Evolutionary conservation across 1,139 yeast genomes (phyloP).

Genomic region (Zygosaccharomyces pseudobailii): DNA sequence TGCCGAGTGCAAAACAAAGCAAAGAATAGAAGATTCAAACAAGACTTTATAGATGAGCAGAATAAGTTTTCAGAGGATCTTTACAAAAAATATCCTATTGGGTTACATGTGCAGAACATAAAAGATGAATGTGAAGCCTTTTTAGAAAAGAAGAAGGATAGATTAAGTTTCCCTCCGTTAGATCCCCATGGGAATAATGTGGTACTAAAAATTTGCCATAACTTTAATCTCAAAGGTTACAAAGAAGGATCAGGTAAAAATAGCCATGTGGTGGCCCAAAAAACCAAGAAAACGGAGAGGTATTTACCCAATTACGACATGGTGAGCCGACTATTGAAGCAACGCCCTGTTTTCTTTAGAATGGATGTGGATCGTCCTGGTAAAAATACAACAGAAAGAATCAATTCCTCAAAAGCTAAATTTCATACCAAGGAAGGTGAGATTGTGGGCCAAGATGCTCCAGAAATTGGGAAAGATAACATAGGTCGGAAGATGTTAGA

Average conservation of each 20-base stretch:
- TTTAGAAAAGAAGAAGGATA: constrained; percentile 46
- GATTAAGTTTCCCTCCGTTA: constrained; percentile 78
- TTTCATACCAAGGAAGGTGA: constrained; percentile 74
- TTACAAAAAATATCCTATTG: constrained; percentile 57
- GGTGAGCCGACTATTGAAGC: constrained; percentile 46
- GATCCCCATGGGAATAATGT: constrained; percentile 75
- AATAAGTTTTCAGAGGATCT: constrained; percentile 44
- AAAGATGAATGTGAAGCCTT: constrained; percentile 61
- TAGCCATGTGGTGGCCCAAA: constrained; percentile 51
- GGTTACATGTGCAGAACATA: constrained; percentile 64
- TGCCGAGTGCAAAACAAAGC: constrained; percentile 44
- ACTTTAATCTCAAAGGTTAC: constrained; percentile 51
- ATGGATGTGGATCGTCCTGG: constrained; percentile 52
- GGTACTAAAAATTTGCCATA: constrained; percentile 54
- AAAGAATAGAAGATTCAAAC: constrained; percentile 39
- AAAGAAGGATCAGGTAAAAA: constrained; percentile 52
- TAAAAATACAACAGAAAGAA: constrained; percentile 32
- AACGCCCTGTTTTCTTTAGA: constrained; percentile 60
- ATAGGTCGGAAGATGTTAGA: constrained; percentile 76
- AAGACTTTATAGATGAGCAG: constrained; percentile 35
- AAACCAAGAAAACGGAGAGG: constrained; percentile 50
- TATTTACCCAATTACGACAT: constrained; percentile 50
- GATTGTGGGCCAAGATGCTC: constrained; percentile 82
- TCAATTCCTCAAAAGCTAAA: constrained; percentile 29
- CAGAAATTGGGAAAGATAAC: constrained; percentile 67